A percentile compares a stretch with the other conserved stretches of the same genome.
Evolutionary conservation across 2,329 filamentous ascomycete genomes (phyloP).

Genomic region (Pseudocercospora ulei): DNA sequence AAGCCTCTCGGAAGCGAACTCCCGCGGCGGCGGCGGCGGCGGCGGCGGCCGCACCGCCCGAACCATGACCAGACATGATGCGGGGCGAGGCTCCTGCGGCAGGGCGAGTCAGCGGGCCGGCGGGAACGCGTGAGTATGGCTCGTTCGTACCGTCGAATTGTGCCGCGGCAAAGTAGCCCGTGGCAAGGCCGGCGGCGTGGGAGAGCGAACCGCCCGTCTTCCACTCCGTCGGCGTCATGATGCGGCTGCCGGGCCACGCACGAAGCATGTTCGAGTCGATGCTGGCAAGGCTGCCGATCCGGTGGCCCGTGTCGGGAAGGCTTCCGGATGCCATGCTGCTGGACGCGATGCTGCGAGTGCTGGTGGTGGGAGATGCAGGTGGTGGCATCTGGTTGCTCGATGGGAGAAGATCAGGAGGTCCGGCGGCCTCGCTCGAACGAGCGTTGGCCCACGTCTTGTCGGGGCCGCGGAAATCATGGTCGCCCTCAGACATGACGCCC

Average conservation of each 20-base stretch:
- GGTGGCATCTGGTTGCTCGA: conserved; percentile 6
- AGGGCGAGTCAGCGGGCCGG: conserved; percentile 16
- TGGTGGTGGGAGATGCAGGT: conserved; percentile 16
- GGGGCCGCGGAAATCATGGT: conserved; percentile 4
- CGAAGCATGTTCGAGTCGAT: conserved; percentile 26
- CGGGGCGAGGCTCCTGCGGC: conserved; percentile 17
- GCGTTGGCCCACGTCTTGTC: conserved; percentile 6
- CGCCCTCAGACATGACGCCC: conserved; percentile 15
- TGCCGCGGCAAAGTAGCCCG: conserved; percentile 30
- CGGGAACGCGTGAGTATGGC: conserved; percentile 9
- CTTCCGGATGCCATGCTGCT: conserved; percentile 19
- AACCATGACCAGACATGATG: conserved; percentile 12
- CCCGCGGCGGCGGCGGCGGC: too few species aligned
- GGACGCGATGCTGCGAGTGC: conserved; percentile 18
- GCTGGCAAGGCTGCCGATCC: conserved; percentile 27
- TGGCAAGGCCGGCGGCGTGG: conserved; percentile 30
- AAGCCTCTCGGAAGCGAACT: conserved; percentile 26
- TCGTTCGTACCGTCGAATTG: conserved; percentile 32
- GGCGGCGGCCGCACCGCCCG: too few species aligned
- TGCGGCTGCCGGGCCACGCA: conserved; percentile 24
- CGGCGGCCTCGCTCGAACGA: conserved; percentile 8
- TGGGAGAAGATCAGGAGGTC: conserved; percentile 1
- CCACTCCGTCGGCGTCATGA: conserved; percentile 33
- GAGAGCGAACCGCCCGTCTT: conserved; percentile 30
- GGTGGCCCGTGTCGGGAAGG: conserved; percentile 18